These are phyloP conservation scores for Psilocybe subaeruginosa DNA, from an alignment of 768 basidiomycete genomes.

Conservation along the genomic window DNA sequence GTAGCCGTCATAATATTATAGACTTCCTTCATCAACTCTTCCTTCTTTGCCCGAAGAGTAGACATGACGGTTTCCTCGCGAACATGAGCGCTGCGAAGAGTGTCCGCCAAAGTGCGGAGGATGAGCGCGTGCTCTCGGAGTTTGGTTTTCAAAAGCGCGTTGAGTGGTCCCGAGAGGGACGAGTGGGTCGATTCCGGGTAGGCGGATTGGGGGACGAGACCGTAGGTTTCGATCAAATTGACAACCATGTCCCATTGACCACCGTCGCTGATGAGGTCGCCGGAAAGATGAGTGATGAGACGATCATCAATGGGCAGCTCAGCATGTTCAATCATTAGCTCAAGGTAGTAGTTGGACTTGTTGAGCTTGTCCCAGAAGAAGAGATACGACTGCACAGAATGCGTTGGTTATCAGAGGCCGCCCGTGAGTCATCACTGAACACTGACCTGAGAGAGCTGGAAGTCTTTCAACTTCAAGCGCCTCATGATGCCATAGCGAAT, in stretches of 20 bases:
- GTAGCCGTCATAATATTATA: conserved; percentile 85
- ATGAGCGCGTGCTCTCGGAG: conserved; percentile 89
- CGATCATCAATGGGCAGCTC: conserved; percentile 83
- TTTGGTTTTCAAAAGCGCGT: conserved; percentile 84
- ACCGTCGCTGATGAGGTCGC: conserved; percentile 84
- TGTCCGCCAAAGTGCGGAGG: conserved; percentile 64
- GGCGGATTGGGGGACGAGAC: conserved; percentile 80
- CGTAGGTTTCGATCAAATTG: conserved; percentile 68
- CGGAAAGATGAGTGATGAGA: conserved; percentile 74
- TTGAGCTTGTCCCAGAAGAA: conserved; percentile 98
- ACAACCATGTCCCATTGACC: conserved; percentile 95
- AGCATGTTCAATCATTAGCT: conserved; percentile 81
- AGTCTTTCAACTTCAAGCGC: conserved; percentile 83
- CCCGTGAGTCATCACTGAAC: background rate
- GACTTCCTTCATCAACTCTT: conserved; percentile 80
- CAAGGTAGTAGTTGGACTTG: conserved; percentile 92
- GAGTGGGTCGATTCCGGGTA: conserved; percentile 90
- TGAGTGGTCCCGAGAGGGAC: conserved; percentile 70
- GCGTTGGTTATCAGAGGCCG: conserved; percentile 1
- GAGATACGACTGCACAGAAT: conserved; percentile 65
- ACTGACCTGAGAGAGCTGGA: conserved; percentile 86
- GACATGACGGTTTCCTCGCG: conserved; percentile 49
- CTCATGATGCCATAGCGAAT: conserved; percentile 85
- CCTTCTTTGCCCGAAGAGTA: conserved; percentile 80
- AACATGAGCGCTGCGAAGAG: conserved; percentile 51